Conservation (phyloP, 176 grass and related monocot genomes). For the Zea luxurians region DNA sequence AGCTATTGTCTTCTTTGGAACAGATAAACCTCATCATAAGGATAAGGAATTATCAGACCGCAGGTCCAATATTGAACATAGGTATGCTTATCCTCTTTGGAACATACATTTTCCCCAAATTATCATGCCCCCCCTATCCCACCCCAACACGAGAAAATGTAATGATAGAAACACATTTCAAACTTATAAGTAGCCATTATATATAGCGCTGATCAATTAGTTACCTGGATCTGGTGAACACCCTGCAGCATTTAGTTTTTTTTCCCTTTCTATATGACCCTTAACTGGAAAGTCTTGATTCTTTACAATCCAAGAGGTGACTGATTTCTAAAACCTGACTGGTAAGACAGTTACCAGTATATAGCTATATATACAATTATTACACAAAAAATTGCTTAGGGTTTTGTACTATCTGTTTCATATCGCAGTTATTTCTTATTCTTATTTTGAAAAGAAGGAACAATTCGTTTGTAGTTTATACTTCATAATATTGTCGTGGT, state of each 20-base stretch:
- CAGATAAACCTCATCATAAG: slow-evolving; percentile 59
- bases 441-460: not conserved
- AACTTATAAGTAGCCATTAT: not conserved
- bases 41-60: slow-evolving; percentile 45
- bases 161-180: not conserved
- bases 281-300: not conserved
- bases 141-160: not conserved
- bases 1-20: slow-evolving; percentile 24
- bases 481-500: not conserved
- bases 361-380: not conserved
- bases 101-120: not conserved
- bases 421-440: not conserved
- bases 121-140: not conserved
- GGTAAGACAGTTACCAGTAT: not conserved
- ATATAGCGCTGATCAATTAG: not conserved
- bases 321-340: not conserved
- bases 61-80: slow-evolving; percentile 42
- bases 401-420: not conserved
- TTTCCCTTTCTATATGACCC: not conserved
- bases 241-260: slow-evolving; percentile 8
- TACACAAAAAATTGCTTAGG: not conserved
- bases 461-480: slow-evolving; percentile 8
- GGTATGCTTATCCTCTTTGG: slow-evolving; percentile 8
- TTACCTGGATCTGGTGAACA: slow-evolving; percentile 16
- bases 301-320: not conserved